A percentile compares a stretch with the other conserved stretches of the same genome.
phyloP scores from a whole-genome alignment of 1,139 yeast species.

The Wickerhamiella pararugosa region DNA sequence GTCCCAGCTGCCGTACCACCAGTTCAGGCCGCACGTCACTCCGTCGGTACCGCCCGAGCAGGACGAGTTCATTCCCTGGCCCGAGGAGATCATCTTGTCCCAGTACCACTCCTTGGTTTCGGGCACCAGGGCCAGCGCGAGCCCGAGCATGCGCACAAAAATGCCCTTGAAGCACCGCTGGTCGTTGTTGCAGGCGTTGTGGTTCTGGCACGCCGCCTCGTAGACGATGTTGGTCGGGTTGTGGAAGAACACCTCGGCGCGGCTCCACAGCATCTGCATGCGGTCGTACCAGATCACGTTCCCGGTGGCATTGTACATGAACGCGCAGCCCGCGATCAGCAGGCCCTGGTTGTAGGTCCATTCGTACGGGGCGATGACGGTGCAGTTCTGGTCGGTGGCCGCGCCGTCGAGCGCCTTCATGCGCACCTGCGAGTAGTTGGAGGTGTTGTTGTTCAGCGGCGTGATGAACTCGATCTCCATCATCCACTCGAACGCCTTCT shows the following conservation, averaged over 20 bases:
- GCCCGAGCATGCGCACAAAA: conserved; percentile 50
- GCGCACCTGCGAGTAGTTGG: conserved; percentile 25
- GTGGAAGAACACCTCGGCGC: conserved; percentile 36
- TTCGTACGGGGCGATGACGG: conserved; percentile 35
- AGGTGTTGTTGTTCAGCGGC: conserved; percentile 9
- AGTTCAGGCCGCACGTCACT: conserved; percentile 61
- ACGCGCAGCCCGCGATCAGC: conserved; percentile 56
- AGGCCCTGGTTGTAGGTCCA: conserved; percentile 81
- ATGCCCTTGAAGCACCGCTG: conserved; percentile 68
- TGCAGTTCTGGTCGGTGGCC: conserved; percentile 41
- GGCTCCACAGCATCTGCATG: conserved; percentile 33
- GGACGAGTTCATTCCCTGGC: conserved; percentile 52
- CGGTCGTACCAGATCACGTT: conserved; percentile 44
- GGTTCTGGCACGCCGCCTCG: conserved; percentile 53
- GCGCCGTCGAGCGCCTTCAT: conserved; percentile 58
- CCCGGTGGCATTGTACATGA: conserved; percentile 49
- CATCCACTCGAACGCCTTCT: conserved; percentile 59
- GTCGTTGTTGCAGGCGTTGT: conserved; percentile 44
- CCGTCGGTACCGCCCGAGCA: conserved; percentile 64
- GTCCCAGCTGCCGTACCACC: conserved; percentile 46
- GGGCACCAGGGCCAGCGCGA: conserved; percentile 44
- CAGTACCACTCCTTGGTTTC: conserved; percentile 28
- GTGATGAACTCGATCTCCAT: conserved; percentile 34
- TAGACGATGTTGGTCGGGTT: conserved; percentile 34
- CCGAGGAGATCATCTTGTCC: conserved; percentile 35